Base-by-base conservation (phyloP, 2,329 filamentous ascomycete species). In the Xylariaceae sp. region DNA sequence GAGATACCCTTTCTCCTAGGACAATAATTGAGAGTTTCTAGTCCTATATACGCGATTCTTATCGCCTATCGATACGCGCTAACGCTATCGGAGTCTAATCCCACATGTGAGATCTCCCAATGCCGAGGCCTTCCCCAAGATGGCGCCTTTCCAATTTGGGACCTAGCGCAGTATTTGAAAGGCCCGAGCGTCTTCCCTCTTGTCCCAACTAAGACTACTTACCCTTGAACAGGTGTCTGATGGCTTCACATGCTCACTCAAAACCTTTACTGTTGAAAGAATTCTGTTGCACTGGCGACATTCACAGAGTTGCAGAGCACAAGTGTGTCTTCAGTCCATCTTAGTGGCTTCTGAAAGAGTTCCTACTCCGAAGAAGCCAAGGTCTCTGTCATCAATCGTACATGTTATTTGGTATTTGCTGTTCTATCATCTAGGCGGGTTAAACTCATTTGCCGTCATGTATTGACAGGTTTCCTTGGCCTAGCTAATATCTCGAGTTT, bases 1-100 rank as follows among this genome's bases (percentile, higher is more conserved):
- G 53, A 60, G 60, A 69, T 69, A 69, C 67, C 67, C 67, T 59
- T 61, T 58, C 61, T 57, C 61, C 58, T 57, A 64, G 64, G 58
- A 64, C 60, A 40, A 44, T 14, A 52, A 56, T 58, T 56, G 26
- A 60, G 43, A 51, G 36, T 45, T 62, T 51, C 49, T 43, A 29
- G 19, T 41, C 28, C 51, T 50, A 51, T 34, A 44, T 26, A 54
- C 50, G 29, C 58, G 52, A 53, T 51, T 34, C 50, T 51, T 57
- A 57, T 57, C 53, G 33, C 29, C 6, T 60, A 62, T 62, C 49
- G 50, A 55, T 57, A 62, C 50, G 36, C 21, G 16, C n/a, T 21
- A 3, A 37, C 8, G n/a, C n/a, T n/a, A n/a, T n/a, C n/a, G n/a
- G 8, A 28, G 29, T 29, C 17, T 21, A 29, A 26, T 36, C 5